A percentile compares a stretch with the other conserved stretches of the same genome.
phyloP scores from a whole-genome alignment of 2,329 filamentous ascomycete genomes.

The Furcasterigmium furcatum region DNA sequence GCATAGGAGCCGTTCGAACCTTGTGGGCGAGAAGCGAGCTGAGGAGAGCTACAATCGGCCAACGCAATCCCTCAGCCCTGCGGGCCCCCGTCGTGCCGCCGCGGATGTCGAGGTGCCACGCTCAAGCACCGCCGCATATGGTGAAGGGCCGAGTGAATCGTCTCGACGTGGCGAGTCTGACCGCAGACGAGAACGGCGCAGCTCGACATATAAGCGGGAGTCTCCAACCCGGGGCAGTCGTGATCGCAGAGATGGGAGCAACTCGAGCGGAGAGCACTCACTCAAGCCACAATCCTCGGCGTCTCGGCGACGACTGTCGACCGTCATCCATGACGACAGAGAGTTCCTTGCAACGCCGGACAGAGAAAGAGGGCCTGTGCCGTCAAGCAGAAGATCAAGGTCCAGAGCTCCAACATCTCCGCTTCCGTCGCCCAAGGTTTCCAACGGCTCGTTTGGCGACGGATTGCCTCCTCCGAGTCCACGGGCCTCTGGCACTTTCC shows the following conservation, averaged over 20 bases:
- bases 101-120: slow-evolving; percentile 21
- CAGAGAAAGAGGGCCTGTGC: slow-evolving; percentile 4
- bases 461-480: slow-evolving; percentile 11
- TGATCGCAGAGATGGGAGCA: slow-evolving; percentile 26
- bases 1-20: slow-evolving; percentile 24
- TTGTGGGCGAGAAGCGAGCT: slow-evolving; percentile 19
- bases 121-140: slow-evolving; percentile 23
- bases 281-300: slow-evolving; percentile 22
- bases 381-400: slow-evolving; percentile 18
- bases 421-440: slow-evolving; percentile 23
- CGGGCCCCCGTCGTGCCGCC: slow-evolving; percentile 18
- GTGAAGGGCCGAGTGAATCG: slow-evolving; percentile 23
- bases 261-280: slow-evolving; percentile 35
- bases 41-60: slow-evolving; percentile 19
- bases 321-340: slow-evolving; percentile 30
- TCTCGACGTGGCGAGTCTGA: slow-evolving; percentile 20
- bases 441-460: slow-evolving; percentile 9
- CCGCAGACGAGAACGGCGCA: slow-evolving; percentile 16
- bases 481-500: slow-evolving; percentile 25
- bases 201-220: slow-evolving; percentile 20
- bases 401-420: slow-evolving; percentile 29
- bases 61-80: slow-evolving; percentile 18
- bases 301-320: slow-evolving; percentile 27
- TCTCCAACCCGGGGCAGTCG: slow-evolving; percentile 12
- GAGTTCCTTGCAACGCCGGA: slow-evolving; percentile 16